Percentiles rank a stretch among this genome's conserved stretches.
Conservation (phyloP, 441 rosid species). For the Gossypium gossypioides region DNA sequence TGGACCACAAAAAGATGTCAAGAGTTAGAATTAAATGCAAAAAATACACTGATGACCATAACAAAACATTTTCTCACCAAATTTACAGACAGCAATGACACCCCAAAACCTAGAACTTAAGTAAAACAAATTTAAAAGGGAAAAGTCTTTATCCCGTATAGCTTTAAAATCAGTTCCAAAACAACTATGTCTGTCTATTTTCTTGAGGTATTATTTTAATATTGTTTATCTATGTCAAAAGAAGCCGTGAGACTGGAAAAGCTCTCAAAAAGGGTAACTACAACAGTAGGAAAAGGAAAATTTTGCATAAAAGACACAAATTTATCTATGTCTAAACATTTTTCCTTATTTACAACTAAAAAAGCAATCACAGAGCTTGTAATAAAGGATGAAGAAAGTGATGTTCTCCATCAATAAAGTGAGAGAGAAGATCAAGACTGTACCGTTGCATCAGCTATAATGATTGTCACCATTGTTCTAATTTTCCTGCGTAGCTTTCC, state of each 20-base stretch:
- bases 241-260: not conserved
- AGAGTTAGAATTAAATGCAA: not conserved
- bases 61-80: not conserved
- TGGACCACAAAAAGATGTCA: not conserved
- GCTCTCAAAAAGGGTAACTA: not conserved
- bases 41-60: not conserved
- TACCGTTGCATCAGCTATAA: conserved; percentile 76
- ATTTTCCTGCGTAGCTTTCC: conserved; percentile 41
- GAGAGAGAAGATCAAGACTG: conserved; percentile 6
- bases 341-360: not conserved
- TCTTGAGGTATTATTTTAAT: not conserved
- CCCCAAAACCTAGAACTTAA: not conserved
- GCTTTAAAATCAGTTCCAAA: not conserved
- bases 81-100: not conserved
- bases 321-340: not conserved
- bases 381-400: not conserved
- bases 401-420: not conserved
- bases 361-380: not conserved
- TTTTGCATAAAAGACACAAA: not conserved
- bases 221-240: not conserved
- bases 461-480: conserved; percentile 68
- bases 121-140: not conserved
- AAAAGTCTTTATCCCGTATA: not conserved
- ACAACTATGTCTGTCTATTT: not conserved
- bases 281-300: not conserved